Percentiles rank a stretch among this genome's conserved stretches.
Conservation (phyloP, 805 yeast species). For the Candida germanica region DNA sequence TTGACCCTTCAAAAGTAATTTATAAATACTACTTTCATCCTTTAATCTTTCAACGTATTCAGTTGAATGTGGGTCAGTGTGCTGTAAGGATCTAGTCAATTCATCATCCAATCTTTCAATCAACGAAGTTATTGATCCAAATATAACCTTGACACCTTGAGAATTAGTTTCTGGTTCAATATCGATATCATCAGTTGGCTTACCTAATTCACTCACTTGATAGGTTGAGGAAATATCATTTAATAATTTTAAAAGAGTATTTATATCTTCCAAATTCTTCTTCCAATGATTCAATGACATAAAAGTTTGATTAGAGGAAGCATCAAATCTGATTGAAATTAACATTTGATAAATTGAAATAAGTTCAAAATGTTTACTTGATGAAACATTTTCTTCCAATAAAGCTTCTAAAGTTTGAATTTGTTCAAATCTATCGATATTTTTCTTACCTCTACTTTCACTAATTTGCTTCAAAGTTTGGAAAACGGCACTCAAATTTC, state of each 20-base stretch:
- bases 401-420: constrained; percentile 66
- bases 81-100: constrained; percentile 80
- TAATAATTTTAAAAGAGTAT: constrained; percentile 60
- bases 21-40: constrained; percentile 78
- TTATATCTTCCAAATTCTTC: constrained; percentile 59
- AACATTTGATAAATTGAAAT: constrained; percentile 76
- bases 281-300: constrained; percentile 85
- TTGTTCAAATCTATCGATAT: constrained; percentile 80
- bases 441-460: constrained; percentile 94
- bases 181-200: constrained; percentile 66
- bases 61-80: constrained; percentile 90
- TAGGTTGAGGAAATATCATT: constrained; percentile 56
- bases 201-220: constrained; percentile 75
- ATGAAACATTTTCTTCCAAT: constrained; percentile 28
- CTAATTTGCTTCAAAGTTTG: constrained; percentile 67
- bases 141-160: constrained; percentile 65
- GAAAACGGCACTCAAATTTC: constrained; percentile 53
- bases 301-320: constrained; percentile 59
- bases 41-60: constrained; percentile 88
- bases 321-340: constrained; percentile 86
- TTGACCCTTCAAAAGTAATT: constrained; percentile 79
- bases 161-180: constrained; percentile 57
- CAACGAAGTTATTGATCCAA: constrained; percentile 81
- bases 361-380: constrained; percentile 59
- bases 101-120: constrained; percentile 96